phyloP scores from a whole-genome alignment of 2,329 filamentous ascomycete species.

The Fusarium albosuccineum region DNA sequence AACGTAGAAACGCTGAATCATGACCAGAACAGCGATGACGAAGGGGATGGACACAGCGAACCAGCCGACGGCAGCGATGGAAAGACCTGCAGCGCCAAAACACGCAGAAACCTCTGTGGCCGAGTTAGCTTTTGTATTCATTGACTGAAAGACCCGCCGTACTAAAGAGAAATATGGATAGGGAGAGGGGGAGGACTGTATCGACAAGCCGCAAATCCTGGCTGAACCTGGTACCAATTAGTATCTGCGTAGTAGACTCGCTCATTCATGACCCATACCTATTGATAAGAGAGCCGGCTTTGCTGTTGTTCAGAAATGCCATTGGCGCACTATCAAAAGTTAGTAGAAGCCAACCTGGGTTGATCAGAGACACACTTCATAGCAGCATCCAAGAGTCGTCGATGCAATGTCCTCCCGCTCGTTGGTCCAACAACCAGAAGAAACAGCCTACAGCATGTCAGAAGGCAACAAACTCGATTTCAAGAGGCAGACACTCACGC shows the following conservation, averaged over 20 bases:
- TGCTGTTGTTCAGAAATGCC: constrained; percentile 46
- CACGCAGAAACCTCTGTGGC: constrained; percentile 49
- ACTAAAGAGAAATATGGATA: constrained; percentile 47
- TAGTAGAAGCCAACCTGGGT: not conserved
- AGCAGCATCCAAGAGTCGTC: constrained; percentile 40
- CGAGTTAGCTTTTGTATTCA: not conserved
- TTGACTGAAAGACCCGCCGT: not conserved
- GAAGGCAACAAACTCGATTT: too few relatives aligned
- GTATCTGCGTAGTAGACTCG: not conserved
- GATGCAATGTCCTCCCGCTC: constrained; percentile 44
- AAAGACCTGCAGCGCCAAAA: constrained; percentile 59
- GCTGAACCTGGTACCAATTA: constrained; percentile 51
- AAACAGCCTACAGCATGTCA: too few relatives aligned
- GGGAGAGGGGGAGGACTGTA: constrained; percentile 51
- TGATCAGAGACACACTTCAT: constrained; percentile 34
- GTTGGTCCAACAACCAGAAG: constrained; percentile 45
- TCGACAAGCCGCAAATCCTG: constrained; percentile 59
- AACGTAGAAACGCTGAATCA: constrained; percentile 66
- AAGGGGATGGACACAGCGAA: constrained; percentile 61
- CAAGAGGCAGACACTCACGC: too few relatives aligned
- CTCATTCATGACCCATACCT: constrained; percentile 26
- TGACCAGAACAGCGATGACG: constrained; percentile 55
- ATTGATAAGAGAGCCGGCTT: constrained; percentile 47
- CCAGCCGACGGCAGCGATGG: constrained; percentile 59
- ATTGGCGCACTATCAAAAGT: constrained; percentile 41